Evolutionary conservation across 2,329 filamentous ascomycete genomes (phyloP), one percentile per base, ranked within the genome.

Genomic region (Coleophoma crateriformis): DNA sequence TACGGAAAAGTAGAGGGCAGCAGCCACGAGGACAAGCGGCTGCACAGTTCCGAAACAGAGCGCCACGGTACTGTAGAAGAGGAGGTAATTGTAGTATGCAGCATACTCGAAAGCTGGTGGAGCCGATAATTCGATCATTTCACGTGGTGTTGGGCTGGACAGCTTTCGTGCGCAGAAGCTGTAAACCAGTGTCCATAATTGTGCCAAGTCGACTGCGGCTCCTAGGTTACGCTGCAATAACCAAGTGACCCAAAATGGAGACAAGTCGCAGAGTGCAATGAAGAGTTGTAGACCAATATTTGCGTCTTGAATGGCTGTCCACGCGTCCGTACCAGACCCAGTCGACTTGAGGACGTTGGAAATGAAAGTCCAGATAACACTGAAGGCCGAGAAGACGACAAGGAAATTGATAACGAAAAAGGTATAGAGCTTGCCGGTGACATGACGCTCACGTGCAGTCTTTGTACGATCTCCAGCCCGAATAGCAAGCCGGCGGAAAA

Each of bases 391-490:
- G 68, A 97, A 97, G 50, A 97, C 84, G 57, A 99, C 74, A 49
- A 99, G 70, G 64, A 97, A 97, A 78, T 99, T 99, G 76, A 99
- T 90, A 47, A 96, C 81, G 68, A 99, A 99, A 72, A 99, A 99
- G 15, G 88, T 80, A 69, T 95, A 99, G 2, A 99, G 78, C 68
- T 95, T 95, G 54, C 82, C 84, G 51, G 94, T 78, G 47, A 99
- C 94, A 67, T 97, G 92, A 32, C 90, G 80, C 66, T 99, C 94
- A 48, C 94, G 83, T 22, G 89, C 88, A 0, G 89, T 95, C 71
- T 97, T 99, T 44, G 90, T 95, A 56, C 87, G 79, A 64, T 97
- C 92, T 55, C 94, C 94, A 4, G 88, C 87, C 57, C 81, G 81
- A 53, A 90, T 85, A 6, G 90, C 87, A 35, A 99, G 76, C 19